Conservation (phyloP, 2,329 filamentous ascomycete species). For the Trichoderma harzianum region DNA sequence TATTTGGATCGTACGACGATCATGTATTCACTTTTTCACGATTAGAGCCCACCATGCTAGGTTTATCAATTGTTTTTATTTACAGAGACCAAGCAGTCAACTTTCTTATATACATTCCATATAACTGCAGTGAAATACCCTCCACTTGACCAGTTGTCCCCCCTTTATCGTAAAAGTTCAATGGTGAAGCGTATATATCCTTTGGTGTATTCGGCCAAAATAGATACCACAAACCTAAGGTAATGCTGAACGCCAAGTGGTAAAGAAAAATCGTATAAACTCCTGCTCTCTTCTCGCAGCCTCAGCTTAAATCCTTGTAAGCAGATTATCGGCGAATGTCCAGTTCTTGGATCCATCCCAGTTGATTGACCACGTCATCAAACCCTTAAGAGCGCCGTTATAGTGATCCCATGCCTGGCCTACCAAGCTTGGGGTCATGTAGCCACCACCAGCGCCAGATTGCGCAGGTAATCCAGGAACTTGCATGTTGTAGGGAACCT, state of each 20-base stretch:
- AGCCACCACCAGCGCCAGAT: conserved; percentile 32
- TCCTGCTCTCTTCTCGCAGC: neutral
- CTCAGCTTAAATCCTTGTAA: conserved; percentile 18
- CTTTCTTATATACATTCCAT: neutral
- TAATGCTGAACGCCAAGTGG: neutral
- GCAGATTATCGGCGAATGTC: conserved; percentile 34
- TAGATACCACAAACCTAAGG: too few relatives aligned
- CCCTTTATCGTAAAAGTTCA: neutral
- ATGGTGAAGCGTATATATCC: neutral
- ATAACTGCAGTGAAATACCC: neutral
- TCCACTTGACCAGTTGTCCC: neutral
- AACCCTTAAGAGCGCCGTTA: conserved; percentile 31
- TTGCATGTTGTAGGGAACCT: conserved; percentile 34
- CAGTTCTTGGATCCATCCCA: conserved; percentile 36
- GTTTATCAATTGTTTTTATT: neutral
- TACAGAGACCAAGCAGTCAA: neutral
- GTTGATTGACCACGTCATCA: conserved; percentile 39
- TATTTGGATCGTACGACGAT: neutral
- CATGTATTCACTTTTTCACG: neutral
- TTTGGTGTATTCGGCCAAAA: neutral
- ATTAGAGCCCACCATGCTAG: neutral
- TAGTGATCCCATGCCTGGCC: conserved; percentile 32
- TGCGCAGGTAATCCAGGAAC: conserved; percentile 36
- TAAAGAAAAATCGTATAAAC: neutral
- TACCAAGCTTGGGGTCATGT: conserved; percentile 32